Base-by-base conservation (phyloP, 2,329 filamentous ascomycete species). In the Sarocladium oryzae region DNA sequence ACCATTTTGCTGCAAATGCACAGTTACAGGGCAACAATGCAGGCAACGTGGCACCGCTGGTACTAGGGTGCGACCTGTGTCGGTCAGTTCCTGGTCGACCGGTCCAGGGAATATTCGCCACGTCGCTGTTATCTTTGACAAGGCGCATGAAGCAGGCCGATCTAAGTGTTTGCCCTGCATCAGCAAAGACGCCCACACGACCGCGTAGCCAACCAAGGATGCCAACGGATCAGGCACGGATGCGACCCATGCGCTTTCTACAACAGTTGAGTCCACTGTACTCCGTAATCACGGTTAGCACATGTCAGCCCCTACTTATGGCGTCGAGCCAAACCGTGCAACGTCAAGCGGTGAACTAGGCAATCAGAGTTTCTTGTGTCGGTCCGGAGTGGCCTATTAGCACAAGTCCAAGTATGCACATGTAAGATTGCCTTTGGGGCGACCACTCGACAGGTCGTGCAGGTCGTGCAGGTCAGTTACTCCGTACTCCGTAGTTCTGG, bases 11-110 rank as follows among this genome's bases (percentile, higher is more conserved):
- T 43, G 40, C 21, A 43, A 43, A 10, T 8, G 20, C 40, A 20
- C 21, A 26, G 40, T 21, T 9, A 18, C 18, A 40, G 11, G 7
- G 36, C 36, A 16, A 21, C 21, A 20, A 43, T 43, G 40, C 23
- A 16, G 40, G 26, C 40, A 43, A 43, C 40, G 40, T 43, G 40
- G 40, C 40, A 43, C 40, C 40, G 40, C 23, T 43, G 7, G 23
- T 28, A 15, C n/a, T 11, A 26, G 23, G 15, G 40, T 43, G 23
- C 40, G 21, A 43, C 40, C 9, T 16, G 16, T 15, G 21, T 10
- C 40, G 5, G 11, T 43, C 23, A 10, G 21, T 18, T 28, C 13
- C 11, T 11, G 4, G 8, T 16, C n/a, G n/a, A 4, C 37, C 6
- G n/a, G 11, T 7, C 21, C 23, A 26, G 40, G 26, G 21, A 20